These are phyloP conservation scores for Trifolium pratense DNA, from an alignment of 306 rosid genomes.

Conservation along the genomic window DNA sequence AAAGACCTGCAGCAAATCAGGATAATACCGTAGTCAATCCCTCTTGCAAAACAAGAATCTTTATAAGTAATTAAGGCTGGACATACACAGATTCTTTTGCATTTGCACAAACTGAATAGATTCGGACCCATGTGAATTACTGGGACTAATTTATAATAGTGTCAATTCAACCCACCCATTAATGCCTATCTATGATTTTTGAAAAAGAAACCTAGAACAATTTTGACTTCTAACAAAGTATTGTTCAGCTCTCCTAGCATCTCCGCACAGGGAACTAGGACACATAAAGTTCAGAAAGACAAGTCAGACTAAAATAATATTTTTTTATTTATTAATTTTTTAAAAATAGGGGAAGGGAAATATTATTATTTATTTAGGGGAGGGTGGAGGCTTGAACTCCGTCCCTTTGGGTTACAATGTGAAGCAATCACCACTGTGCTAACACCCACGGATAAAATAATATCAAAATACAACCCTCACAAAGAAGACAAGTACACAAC, in stretches of 20 bases:
- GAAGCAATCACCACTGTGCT: not conserved
- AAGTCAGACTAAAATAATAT: conserved; percentile 38
- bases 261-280: conserved; percentile 11
- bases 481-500: conserved; percentile 34
- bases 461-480: conserved; percentile 12
- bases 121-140: not conserved
- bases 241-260: conserved; percentile 14
- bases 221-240: conserved; percentile 16
- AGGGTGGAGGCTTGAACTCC: not conserved
- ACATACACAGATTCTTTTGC: not conserved
- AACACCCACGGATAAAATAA: not conserved
- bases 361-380: not conserved
- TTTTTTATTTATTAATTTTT: not conserved
- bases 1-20: conserved; percentile 72
- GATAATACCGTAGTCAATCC: conserved; percentile 27
- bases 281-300: conserved; percentile 55
- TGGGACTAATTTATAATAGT: conserved; percentile 17
- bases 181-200: conserved; percentile 17
- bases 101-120: conserved; percentile 33
- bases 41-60: conserved; percentile 33
- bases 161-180: conserved; percentile 12
- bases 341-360: not conserved
- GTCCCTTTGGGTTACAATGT: not conserved
- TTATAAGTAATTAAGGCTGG: conserved; percentile 5
- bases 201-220: conserved; percentile 14